Evolutionary conservation across 2,329 filamentous ascomycete genomes (phyloP).

Genomic region (Colletotrichum euphorbiae): DNA sequence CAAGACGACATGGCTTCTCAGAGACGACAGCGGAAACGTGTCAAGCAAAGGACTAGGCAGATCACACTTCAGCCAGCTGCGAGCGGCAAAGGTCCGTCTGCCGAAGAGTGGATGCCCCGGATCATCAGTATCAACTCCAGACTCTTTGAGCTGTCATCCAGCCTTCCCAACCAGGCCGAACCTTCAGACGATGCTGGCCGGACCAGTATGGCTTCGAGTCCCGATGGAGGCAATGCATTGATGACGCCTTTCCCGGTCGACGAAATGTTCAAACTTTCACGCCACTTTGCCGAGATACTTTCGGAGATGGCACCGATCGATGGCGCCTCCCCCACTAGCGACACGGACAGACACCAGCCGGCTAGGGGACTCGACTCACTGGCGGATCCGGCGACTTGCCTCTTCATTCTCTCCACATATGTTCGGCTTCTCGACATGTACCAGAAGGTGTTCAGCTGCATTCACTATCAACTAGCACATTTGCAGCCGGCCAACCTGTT

Average conservation of each 20-base stretch:
- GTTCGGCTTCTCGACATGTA: constrained; percentile 55
- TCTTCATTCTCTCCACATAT: constrained; percentile 54
- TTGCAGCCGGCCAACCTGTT: constrained; percentile 46
- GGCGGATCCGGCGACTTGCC: constrained; percentile 51
- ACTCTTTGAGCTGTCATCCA: constrained; percentile 52
- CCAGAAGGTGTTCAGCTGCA: constrained; percentile 52
- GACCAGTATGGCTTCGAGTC: constrained; percentile 34
- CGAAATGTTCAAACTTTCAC: constrained; percentile 55
- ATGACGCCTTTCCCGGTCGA: constrained; percentile 53
- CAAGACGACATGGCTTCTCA: constrained; percentile 9
- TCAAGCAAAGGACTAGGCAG: constrained; percentile 47
- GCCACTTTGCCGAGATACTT: constrained; percentile 50
- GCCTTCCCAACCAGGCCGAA: constrained; percentile 47
- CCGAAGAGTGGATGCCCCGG: constrained; percentile 53
- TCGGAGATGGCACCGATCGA: constrained; percentile 42
- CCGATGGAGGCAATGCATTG: constrained; percentile 43
- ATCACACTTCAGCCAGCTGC: constrained; percentile 45
- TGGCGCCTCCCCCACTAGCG: constrained; percentile 33
- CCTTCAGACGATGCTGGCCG: constrained; percentile 26
- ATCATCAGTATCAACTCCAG: constrained; percentile 53
- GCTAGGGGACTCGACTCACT: constrained; percentile 33
- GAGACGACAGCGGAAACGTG: constrained; percentile 31
- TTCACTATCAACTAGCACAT: constrained; percentile 49
- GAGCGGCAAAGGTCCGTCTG: constrained; percentile 41
- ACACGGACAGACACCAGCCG: constrained; percentile 16